Conservation (phyloP, 768 basidiomycete genomes). For the Termitomyces sp. region DNA sequence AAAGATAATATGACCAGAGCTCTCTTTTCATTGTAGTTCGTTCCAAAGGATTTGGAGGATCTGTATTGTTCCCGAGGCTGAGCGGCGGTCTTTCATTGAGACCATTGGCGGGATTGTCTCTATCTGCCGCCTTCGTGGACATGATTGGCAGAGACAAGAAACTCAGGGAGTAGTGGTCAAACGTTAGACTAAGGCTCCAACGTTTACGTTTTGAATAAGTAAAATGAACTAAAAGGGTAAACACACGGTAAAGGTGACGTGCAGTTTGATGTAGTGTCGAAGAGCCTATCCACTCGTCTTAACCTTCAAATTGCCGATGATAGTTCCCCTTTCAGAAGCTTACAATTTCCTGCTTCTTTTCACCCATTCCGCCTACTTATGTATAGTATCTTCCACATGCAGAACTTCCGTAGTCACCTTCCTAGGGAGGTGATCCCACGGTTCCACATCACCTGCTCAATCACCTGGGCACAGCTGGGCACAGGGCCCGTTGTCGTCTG, state of each 20-base stretch:
- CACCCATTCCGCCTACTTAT: neutral
- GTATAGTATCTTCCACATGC: neutral
- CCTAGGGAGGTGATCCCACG: neutral
- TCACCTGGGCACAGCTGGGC: neutral
- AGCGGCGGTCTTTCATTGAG: neutral
- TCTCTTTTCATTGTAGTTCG: constrained; percentile 44
- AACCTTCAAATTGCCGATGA: neutral
- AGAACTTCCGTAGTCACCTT: neutral
- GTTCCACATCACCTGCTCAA: constrained; percentile 2
- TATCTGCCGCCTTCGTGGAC: neutral
- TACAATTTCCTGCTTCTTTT: neutral
- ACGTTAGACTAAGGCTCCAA: no score
- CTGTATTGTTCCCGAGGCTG: neutral
- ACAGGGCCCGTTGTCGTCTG: neutral
- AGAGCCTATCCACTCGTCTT: neutral
- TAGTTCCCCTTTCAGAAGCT: neutral
- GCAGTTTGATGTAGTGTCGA: no score
- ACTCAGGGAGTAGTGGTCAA: no score
- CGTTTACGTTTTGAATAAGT: no score
- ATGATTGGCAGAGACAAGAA: neutral
- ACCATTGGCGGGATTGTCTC: neutral
- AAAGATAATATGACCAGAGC: constrained; percentile 60
- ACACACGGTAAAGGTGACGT: no score
- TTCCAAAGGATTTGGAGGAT: neutral
- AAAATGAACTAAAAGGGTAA: no score